Evolutionary conservation across 768 basidiomycete species (phyloP).

Genomic region (Lactarius tabidus): DNA sequence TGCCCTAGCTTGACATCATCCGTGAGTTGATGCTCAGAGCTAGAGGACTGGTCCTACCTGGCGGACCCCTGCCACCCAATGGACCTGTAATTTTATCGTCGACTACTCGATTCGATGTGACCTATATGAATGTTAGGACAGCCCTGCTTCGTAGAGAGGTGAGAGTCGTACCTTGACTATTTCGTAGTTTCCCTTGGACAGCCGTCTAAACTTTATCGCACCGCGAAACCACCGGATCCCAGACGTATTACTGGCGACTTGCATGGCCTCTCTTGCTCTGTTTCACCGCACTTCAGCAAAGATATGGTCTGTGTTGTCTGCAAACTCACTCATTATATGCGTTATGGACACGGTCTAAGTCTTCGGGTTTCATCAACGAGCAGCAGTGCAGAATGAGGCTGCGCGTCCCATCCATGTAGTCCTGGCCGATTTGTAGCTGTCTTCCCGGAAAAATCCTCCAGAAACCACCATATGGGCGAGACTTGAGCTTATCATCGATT

Average conservation of each 20-base stretch:
- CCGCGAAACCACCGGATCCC: not conserved
- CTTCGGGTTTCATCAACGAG: not conserved
- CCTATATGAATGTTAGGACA: not conserved
- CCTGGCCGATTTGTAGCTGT: not conserved
- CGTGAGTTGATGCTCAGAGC: not conserved
- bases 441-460: not conserved
- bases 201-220: not conserved
- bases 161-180: not conserved
- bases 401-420: not conserved
- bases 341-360: fast-evolving
- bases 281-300: not conserved
- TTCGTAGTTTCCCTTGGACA: not conserved
- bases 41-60: not conserved
- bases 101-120: not conserved
- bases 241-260: not conserved
- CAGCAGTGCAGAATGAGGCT: fast-evolving
- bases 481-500: not conserved
- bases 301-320: too few species aligned
- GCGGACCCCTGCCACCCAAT: not conserved
- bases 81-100: fast-evolving
- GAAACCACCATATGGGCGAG: not conserved
- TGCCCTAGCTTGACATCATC: not conserved
- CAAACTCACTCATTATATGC: not conserved
- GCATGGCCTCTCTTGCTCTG: not conserved
- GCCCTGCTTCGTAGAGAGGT: not conserved